Conservation (phyloP, 352 stramenopile genomes). For the Pythium grandisporangium region DNA sequence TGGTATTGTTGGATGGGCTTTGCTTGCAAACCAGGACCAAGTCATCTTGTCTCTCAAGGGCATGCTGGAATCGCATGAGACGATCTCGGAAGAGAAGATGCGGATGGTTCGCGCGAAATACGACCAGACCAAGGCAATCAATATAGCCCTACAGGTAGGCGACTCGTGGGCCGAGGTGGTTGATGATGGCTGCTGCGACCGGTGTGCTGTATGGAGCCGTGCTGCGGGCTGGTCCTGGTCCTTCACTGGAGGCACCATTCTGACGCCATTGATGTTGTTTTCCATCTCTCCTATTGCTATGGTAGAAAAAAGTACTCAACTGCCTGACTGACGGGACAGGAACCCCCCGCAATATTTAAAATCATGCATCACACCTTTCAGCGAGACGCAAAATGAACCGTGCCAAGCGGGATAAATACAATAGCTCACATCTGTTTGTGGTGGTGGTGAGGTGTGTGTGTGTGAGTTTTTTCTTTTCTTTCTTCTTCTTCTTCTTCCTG, state of each 20-base stretch:
- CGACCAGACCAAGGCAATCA: conserved; percentile 73
- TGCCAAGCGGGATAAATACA: conserved; percentile 1
- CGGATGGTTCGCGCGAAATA: conserved; percentile 66
- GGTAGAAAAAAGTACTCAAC: conserved; percentile 54
- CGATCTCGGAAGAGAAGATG: conserved; percentile 56
- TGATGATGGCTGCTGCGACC: not conserved
- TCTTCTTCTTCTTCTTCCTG: no score
- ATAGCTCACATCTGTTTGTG: no score
- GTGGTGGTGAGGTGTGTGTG: no score
- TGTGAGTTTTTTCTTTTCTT: no score
- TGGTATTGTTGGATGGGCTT: no score
- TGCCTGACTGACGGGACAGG: conserved; percentile 24
- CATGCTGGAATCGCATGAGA: conserved; percentile 63
- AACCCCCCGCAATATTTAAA: not conserved
- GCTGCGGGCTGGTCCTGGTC: no score
- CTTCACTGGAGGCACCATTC: no score
- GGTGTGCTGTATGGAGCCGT: not conserved
- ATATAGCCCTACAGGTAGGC: conserved; percentile 71
- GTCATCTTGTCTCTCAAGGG: conserved; percentile 45
- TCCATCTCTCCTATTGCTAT: no score
- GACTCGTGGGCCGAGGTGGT: not conserved
- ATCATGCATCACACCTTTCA: no score
- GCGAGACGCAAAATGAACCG: not conserved
- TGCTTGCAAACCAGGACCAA: conserved; percentile 68
- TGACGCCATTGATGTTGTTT: no score